phyloP scores from a whole-genome alignment of 352 stramenopile species.

The Phytophthora aleatoria region DNA sequence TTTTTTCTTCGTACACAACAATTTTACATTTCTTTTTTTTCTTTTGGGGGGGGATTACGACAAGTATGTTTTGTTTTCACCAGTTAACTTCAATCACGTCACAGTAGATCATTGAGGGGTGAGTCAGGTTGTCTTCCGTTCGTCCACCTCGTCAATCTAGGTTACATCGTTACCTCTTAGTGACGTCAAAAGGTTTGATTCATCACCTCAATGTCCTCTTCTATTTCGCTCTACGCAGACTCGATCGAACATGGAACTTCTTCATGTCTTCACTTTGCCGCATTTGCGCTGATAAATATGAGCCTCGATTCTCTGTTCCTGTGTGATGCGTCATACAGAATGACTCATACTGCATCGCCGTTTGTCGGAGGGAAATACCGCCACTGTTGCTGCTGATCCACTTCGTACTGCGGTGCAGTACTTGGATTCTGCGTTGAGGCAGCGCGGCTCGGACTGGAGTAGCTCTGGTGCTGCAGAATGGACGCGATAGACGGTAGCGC shows the following conservation, averaged over 20 bases:
- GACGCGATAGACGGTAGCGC: slow-evolving; percentile 44
- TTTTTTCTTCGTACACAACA: no score
- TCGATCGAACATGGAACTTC: background rate
- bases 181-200: no score
- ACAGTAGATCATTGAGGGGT: background rate
- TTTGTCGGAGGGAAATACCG: slow-evolving; percentile 35
- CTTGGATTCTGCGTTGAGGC: slow-evolving; percentile 24
- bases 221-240: background rate
- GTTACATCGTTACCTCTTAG: no score
- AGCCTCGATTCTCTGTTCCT: background rate
- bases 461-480: slow-evolving; percentile 48
- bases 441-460: slow-evolving; percentile 38
- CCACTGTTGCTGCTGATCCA: slow-evolving; percentile 23
- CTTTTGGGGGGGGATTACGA: background rate
- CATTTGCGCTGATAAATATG: slow-evolving; percentile 18
- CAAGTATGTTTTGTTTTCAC: background rate
- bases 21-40: no score
- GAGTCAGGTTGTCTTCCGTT: background rate
- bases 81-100: slow-evolving; percentile 5
- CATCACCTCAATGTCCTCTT: background rate
- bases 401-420: background rate
- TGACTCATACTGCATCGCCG: slow-evolving; percentile 13
- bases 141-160: background rate
- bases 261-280: background rate
- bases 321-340: background rate